A percentile compares a stretch with the other conserved stretches of the same genome.
phyloP scores from a whole-genome alignment of 1,284 basidiomycete species.

The Flammula alnicola region DNA sequence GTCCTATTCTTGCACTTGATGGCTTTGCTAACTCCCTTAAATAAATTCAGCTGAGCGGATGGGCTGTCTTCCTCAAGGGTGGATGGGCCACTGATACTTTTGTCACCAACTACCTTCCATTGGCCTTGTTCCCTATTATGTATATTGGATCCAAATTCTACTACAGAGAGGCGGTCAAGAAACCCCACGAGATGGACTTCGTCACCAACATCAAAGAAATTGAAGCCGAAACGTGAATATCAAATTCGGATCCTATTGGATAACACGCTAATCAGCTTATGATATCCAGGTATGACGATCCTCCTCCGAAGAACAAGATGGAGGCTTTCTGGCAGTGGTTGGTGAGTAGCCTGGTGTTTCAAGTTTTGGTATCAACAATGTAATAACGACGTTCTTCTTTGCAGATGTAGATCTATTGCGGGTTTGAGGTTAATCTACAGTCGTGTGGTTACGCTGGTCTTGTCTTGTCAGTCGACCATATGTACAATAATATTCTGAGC shows the following conservation, averaged over 20 bases:
- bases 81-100: constrained; percentile 65
- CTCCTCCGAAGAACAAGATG: constrained; percentile 66
- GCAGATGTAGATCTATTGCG: constrained; percentile 21
- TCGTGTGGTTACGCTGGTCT: no score
- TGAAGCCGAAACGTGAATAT: constrained; percentile 63
- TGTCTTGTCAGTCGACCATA: not conserved
- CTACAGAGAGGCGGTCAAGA: constrained; percentile 53
- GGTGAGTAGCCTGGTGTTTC: constrained; percentile 45
- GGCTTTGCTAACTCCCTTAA: constrained; percentile 4
- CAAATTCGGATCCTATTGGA: no score
- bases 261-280: no score
- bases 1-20: not conserved
- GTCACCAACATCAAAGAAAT: constrained; percentile 72
- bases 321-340: constrained; percentile 78
- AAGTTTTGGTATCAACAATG: not conserved
- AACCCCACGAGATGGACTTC: constrained; percentile 79
- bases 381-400: not conserved
- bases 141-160: constrained; percentile 64
- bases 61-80: constrained; percentile 74
- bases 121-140: constrained; percentile 75
- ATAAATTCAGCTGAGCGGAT: constrained; percentile 67
- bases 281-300: constrained; percentile 61
- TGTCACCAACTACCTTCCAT: constrained; percentile 81
- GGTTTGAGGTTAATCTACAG: no score
- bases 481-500: not conserved